These are phyloP conservation scores for Neurospora terricola DNA, from an alignment of 495 filamentous ascomycete genomes.

Conservation along the genomic window DNA sequence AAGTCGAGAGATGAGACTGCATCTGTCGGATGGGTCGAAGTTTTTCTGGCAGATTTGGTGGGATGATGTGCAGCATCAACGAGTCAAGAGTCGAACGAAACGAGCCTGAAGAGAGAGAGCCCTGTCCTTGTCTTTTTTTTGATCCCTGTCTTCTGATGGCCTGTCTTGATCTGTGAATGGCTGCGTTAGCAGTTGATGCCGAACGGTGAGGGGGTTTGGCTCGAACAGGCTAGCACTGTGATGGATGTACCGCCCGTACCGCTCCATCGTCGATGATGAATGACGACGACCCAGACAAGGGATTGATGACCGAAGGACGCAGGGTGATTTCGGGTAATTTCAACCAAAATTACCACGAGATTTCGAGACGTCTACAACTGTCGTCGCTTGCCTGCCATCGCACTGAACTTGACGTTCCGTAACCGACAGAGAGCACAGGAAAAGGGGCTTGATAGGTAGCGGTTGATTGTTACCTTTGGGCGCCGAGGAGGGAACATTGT, in stretches of 20 bases:
- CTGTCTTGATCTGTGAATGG: slow-evolving; percentile 7
- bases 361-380: not conserved
- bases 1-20: not conserved
- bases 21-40: not conserved
- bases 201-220: slow-evolving; percentile 12
- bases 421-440: not conserved
- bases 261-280: slow-evolving; percentile 7
- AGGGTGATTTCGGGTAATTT: not conserved
- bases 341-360: not conserved
- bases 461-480: not conserved
- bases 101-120: slow-evolving; percentile 13
- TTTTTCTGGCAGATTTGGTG: slow-evolving; percentile 13
- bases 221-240: slow-evolving; percentile 16
- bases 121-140: slow-evolving; percentile 5
- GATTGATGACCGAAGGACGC: not conserved
- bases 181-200: slow-evolving; percentile 17
- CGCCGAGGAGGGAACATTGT: not conserved
- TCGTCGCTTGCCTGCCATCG: not conserved
- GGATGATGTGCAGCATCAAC: slow-evolving; percentile 27
- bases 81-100: slow-evolving; percentile 24
- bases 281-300: slow-evolving; percentile 6
- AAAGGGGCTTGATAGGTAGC: not conserved
- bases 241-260: slow-evolving; percentile 6
- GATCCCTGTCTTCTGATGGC: slow-evolving; percentile 17
- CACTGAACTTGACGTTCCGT: not conserved